phyloP scores from a whole-genome alignment of 345 rosid species.

The Firmiana major region DNA sequence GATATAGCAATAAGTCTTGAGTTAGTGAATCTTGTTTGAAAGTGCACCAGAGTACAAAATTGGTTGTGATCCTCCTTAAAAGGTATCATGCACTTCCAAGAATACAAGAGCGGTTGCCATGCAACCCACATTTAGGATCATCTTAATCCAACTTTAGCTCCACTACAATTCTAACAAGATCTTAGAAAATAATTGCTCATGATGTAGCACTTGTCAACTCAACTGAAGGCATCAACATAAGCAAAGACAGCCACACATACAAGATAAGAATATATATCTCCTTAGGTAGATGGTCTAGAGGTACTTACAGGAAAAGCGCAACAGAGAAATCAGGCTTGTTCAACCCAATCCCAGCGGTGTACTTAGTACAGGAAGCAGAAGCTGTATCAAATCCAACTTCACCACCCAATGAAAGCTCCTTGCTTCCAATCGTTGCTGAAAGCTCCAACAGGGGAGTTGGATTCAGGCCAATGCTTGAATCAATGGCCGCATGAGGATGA shows the following conservation, averaged over 20 bases:
- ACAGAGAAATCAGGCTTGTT: constrained; percentile 60
- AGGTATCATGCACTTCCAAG: background rate
- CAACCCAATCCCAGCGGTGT: constrained; percentile 65
- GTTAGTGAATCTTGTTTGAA: background rate
- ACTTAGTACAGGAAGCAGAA: constrained; percentile 60
- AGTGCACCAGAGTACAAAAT: background rate
- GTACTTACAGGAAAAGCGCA: constrained; percentile 63
- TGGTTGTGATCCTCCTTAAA: background rate
- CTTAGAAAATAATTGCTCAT: background rate
- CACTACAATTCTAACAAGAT: background rate
- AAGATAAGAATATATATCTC: background rate
- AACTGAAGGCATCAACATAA: background rate
- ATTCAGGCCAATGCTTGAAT: constrained; percentile 72
- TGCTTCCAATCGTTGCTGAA: constrained; percentile 70
- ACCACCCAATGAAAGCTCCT: constrained; percentile 58
- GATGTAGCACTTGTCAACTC: background rate
- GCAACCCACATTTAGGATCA: background rate
- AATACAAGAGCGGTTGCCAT: background rate
- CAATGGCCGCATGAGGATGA: constrained; percentile 65
- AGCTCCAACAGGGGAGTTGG: constrained; percentile 70
- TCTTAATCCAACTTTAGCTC: background rate
- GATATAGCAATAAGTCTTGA: background rate
- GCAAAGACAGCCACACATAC: background rate
- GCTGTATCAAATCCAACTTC: constrained; percentile 73
- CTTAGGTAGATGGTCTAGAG: background rate